Evolutionary conservation across 2,329 filamentous ascomycete species (phyloP).

Genomic region (Venturia effusa): DNA sequence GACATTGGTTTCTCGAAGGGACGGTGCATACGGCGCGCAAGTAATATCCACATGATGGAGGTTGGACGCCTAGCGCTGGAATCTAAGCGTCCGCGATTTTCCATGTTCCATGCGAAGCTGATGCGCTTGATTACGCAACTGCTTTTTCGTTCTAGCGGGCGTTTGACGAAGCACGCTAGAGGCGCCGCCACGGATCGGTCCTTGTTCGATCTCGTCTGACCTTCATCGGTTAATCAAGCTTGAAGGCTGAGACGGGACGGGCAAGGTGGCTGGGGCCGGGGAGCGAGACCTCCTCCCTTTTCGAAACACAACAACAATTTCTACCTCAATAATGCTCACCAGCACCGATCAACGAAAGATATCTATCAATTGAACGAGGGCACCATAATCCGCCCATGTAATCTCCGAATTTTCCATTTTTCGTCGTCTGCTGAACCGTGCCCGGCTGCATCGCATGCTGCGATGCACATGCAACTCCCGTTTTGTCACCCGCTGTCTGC

Average conservation of each 20-base stretch:
- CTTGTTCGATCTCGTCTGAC: neutral
- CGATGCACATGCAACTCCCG: constrained; percentile 1
- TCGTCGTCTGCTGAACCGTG: neutral
- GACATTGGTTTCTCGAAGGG: neutral
- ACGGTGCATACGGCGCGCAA: neutral
- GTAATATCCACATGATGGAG: neutral
- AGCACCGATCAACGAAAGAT: neutral
- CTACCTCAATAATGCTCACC: neutral
- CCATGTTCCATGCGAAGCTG: neutral
- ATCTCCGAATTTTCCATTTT: neutral
- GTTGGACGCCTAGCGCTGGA: neutral
- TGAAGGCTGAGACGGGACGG: neutral
- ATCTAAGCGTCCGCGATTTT: neutral
- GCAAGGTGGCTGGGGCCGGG: neutral
- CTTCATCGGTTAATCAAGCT: neutral
- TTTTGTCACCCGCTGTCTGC: constrained; percentile 1
- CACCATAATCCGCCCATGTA: neutral
- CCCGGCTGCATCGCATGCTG: neutral
- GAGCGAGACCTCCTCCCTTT: neutral
- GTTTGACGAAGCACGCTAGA: neutral
- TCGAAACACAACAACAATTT: neutral
- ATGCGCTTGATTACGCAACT: neutral
- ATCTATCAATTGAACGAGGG: neutral
- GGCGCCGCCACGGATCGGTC: constrained; percentile 4
- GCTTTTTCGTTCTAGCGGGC: constrained; percentile 1